These are phyloP conservation scores for Colletotrichum cuscutae DNA, from an alignment of 2,329 filamentous ascomycete genomes.

Conservation along the genomic window DNA sequence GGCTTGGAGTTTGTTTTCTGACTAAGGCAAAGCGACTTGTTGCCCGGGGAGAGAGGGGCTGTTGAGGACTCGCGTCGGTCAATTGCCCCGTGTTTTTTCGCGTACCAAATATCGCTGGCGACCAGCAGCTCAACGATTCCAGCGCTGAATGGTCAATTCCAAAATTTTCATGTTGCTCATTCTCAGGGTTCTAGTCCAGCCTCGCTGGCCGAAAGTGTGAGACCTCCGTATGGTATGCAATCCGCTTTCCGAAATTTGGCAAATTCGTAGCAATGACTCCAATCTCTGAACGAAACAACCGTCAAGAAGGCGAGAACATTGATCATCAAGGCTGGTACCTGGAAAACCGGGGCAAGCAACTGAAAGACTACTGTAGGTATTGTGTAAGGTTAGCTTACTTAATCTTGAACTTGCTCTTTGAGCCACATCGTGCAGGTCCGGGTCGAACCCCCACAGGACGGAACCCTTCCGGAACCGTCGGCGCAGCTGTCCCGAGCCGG, in stretches of 20 bases:
- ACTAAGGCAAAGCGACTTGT: constrained; percentile 23
- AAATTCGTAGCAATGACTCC: background rate
- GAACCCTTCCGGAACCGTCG: background rate
- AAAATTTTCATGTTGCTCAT: background rate
- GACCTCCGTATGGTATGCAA: background rate
- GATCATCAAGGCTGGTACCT: background rate
- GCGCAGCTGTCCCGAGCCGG: background rate
- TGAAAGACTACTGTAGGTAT: background rate
- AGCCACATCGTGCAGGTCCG: background rate
- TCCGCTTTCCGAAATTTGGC: background rate
- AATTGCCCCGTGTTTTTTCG: constrained; percentile 30
- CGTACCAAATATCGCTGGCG: background rate
- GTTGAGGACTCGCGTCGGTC: background rate
- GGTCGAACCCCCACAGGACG: too few species aligned
- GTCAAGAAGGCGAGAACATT: background rate
- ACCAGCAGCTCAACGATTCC: background rate
- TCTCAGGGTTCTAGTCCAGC: background rate
- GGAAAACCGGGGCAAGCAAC: background rate
- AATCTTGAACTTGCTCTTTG: background rate
- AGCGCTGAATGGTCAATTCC: constrained; percentile 12
- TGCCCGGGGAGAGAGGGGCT: constrained; percentile 23
- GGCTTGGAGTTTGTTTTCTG: constrained; percentile 30
- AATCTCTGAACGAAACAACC: background rate
- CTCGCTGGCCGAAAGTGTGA: background rate
- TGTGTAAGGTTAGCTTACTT: background rate